phyloP scores from a whole-genome alignment of 139 green algal species.

The Coelastrella sp. region DNA sequence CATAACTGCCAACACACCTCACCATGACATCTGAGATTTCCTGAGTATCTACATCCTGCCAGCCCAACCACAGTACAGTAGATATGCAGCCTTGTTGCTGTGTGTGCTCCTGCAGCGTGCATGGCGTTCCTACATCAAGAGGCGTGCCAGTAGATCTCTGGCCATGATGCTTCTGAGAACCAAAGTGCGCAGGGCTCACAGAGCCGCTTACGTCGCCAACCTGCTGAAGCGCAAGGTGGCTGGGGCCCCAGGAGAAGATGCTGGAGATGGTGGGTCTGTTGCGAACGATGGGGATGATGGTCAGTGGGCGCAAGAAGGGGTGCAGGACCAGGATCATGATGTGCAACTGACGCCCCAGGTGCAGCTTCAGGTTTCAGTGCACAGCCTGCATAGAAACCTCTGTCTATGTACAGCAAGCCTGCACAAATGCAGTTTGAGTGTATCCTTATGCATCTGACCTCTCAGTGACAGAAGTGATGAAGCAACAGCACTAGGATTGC shows the following conservation, averaged over 20 bases:
- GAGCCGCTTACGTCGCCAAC: slow-evolving; percentile 28
- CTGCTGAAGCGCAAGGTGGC: background rate
- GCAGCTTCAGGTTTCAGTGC: too few species aligned
- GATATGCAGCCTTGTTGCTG: background rate
- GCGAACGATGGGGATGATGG: background rate
- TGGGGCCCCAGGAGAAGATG: background rate
- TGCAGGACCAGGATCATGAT: too few species aligned
- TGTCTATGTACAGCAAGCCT: too few species aligned
- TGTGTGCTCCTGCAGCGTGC: background rate
- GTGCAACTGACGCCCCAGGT: background rate
- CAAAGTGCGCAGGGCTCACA: slow-evolving; percentile 31
- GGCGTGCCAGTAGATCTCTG: slow-evolving; percentile 9
- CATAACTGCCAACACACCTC: too few species aligned
- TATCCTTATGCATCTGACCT: too few species aligned
- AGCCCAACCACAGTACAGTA: too few species aligned
- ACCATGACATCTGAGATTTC: too few species aligned
- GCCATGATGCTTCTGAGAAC: slow-evolving; percentile 40
- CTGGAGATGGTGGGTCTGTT: background rate
- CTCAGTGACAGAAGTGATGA: too few species aligned
- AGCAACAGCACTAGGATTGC: too few species aligned
- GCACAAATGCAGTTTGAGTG: background rate
- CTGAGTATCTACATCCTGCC: too few species aligned
- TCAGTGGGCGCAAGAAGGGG: background rate
- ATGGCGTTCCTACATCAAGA: slow-evolving; percentile 12
- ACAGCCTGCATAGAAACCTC: too few species aligned